phyloP scores from a whole-genome alignment of 305 asterid species.

The Euphrasia arctica region DNA sequence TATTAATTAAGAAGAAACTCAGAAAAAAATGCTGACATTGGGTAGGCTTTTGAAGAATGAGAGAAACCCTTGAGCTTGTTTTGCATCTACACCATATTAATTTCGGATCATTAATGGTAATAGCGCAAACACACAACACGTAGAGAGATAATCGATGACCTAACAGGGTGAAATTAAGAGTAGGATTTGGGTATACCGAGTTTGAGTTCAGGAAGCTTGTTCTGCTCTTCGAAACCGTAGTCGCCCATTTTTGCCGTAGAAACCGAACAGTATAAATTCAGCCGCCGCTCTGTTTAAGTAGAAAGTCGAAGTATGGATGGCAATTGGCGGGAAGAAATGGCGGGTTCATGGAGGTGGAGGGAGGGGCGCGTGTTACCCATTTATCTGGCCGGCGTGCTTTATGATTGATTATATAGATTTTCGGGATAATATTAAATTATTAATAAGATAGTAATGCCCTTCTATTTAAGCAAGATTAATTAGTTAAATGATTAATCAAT shows the following conservation, averaged over 20 bases:
- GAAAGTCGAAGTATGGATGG: not conserved
- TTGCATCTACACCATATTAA: constrained; percentile 58
- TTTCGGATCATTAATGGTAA: constrained; percentile 9
- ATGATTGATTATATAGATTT: too few relatives aligned
- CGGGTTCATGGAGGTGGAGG: constrained; percentile 24
- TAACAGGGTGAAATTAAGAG: constrained; percentile 9
- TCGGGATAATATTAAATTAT: too few relatives aligned
- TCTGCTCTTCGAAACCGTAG: constrained; percentile 47
- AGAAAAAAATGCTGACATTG: constrained; percentile 39
- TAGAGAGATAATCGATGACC: not conserved
- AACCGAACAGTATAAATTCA: constrained; percentile 3
- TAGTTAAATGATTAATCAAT: too few relatives aligned
- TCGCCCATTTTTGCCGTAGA: constrained; percentile 45
- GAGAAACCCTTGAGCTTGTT: constrained; percentile 96
- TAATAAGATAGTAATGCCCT: too few relatives aligned
- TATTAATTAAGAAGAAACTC: not conserved
- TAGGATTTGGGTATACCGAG: constrained; percentile 57
- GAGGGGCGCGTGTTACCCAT: constrained; percentile 20
- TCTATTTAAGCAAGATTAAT: too few relatives aligned
- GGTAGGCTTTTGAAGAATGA: constrained; percentile 81
- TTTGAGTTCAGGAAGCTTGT: constrained; percentile 91
- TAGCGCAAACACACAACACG: too few relatives aligned
- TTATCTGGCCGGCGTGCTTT: too few relatives aligned
- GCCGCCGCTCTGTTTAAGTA: not conserved
- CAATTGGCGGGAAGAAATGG: constrained; percentile 39